A percentile compares a stretch with the other conserved stretches of the same genome.
Conservation (phyloP, 352 stramenopile species). For the Globisporangium nagaii region DNA sequence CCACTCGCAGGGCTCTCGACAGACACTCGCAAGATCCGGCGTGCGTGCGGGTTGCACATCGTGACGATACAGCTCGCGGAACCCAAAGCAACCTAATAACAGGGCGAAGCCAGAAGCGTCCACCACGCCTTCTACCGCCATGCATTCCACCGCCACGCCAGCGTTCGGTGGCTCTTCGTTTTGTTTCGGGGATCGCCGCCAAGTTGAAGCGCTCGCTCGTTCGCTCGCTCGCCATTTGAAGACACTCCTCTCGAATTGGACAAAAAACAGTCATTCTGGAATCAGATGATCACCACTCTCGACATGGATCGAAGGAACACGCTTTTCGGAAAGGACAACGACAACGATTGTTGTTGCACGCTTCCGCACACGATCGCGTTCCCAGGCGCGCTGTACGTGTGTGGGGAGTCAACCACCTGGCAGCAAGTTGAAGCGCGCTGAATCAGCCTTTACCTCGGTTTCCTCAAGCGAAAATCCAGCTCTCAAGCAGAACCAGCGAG, state of each 20-base stretch:
- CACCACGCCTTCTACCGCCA: too few relatives aligned
- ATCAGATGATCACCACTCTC: constrained; percentile 6
- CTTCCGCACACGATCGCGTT: neutral
- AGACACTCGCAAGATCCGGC: neutral
- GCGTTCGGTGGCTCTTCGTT: neutral
- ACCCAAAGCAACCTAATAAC: too few relatives aligned
- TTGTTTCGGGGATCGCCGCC: constrained; percentile 1
- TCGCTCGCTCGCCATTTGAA: neutral
- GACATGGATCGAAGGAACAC: constrained; percentile 6
- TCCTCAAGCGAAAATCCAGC: neutral
- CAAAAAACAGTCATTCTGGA: constrained; percentile 1
- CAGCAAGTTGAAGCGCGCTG: neutral
- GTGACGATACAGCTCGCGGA: neutral
- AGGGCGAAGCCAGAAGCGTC: too few relatives aligned
- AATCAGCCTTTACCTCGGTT: neutral
- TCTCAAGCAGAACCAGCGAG: neutral
- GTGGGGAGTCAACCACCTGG: too few relatives aligned
- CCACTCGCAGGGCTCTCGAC: neutral
- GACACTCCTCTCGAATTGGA: too few relatives aligned
- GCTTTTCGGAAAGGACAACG: neutral
- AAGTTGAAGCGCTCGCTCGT: neutral
- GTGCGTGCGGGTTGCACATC: neutral
- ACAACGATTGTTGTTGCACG: too few relatives aligned
- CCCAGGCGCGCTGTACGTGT: too few relatives aligned
- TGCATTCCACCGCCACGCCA: too few relatives aligned